Evolutionary conservation across 768 basidiomycete species (phyloP).

Genomic region (Russula sp.): DNA sequence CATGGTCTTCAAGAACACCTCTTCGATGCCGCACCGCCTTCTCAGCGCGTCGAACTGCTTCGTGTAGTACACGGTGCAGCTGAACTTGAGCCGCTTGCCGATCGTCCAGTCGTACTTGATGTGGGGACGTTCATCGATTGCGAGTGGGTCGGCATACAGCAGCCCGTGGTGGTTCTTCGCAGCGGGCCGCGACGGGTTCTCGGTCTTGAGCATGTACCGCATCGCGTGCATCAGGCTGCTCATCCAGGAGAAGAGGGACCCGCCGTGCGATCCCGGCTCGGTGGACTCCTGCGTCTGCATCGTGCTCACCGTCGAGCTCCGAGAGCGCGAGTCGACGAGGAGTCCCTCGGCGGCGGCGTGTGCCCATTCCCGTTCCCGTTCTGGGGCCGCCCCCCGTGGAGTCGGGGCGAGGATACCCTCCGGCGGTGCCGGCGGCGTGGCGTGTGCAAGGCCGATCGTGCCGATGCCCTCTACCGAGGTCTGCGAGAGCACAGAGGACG

Average conservation of each 20-base stretch:
- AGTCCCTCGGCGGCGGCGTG: background rate
- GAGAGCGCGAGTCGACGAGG: slow-evolving; percentile 1
- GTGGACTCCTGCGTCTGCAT: background rate
- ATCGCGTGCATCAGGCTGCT: slow-evolving; percentile 53
- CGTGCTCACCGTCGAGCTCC: slow-evolving; percentile 13
- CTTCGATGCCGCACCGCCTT: slow-evolving; percentile 59
- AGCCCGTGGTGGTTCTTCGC: slow-evolving; percentile 46
- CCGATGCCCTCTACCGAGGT: slow-evolving; percentile 35
- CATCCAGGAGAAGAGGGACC: slow-evolving; percentile 40
- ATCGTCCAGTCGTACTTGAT: slow-evolving; percentile 80
- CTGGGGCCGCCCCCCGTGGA: too few relatives aligned
- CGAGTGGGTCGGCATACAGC: slow-evolving; percentile 34
- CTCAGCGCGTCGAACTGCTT: slow-evolving; percentile 70
- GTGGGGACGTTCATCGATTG: slow-evolving; percentile 68
- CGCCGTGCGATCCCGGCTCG: slow-evolving; percentile 3
- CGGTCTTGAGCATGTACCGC: slow-evolving; percentile 46
- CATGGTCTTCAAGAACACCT: slow-evolving; percentile 53
- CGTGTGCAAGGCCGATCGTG: slow-evolving; percentile 30
- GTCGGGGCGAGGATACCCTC: too few relatives aligned
- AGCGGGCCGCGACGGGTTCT: slow-evolving; percentile 31
- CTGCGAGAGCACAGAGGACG: slow-evolving; percentile 36
- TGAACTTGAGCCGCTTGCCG: slow-evolving; percentile 67
- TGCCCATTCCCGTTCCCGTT: too few relatives aligned
- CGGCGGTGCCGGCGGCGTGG: too few relatives aligned
- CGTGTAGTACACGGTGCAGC: slow-evolving; percentile 79